A percentile compares a stretch with the other conserved stretches of the same genome.
phyloP scores from a whole-genome alignment of 2,329 filamentous ascomycete species.

The Dactylellina haptotyla region DNA sequence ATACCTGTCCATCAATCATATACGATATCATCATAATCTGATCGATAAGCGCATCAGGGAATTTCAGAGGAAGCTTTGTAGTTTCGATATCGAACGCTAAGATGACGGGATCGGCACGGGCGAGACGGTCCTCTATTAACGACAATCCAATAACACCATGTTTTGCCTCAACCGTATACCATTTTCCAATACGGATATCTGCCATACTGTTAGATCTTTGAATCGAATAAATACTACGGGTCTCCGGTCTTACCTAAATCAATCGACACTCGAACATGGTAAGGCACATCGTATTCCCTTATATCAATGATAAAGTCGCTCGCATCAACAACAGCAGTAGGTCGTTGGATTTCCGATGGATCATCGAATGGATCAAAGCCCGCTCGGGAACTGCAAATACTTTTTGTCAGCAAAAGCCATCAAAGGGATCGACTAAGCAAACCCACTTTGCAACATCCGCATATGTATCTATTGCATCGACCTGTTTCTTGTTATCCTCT shows the following conservation, averaged over 20 bases:
- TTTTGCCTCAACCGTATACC: conserved; percentile 95
- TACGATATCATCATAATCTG: conserved; percentile 99
- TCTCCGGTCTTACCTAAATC: conserved; percentile 73
- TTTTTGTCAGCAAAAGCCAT: conserved; percentile 27
- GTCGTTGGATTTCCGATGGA: conserved; percentile 78
- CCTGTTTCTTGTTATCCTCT: conserved; percentile 94
- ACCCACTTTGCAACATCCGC: conserved; percentile 89
- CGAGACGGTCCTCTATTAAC: conserved; percentile 85
- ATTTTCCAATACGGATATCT: conserved; percentile 96
- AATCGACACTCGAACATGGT: conserved; percentile 98
- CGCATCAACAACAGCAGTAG: conserved; percentile 80
- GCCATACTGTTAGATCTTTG: conserved; percentile 29
- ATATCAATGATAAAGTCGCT: conserved; percentile 99
- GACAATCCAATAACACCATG: conserved; percentile 85
- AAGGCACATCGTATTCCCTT: conserved; percentile 98
- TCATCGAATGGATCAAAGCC: conserved; percentile 96
- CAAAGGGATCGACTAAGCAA: not conserved
- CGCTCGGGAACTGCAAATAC: conserved; percentile 71
- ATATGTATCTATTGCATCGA: conserved; percentile 98
- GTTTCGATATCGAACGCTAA: conserved; percentile 99
- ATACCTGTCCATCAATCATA: conserved; percentile 91
- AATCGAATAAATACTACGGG: too few relatives aligned
- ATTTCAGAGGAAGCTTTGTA: conserved; percentile 93
- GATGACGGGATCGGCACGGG: conserved; percentile 94
- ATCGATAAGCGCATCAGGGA: conserved; percentile 91